Evolutionary conservation across 1,284 basidiomycete genomes (phyloP).

Genomic region (Ustilago bromivora): DNA sequence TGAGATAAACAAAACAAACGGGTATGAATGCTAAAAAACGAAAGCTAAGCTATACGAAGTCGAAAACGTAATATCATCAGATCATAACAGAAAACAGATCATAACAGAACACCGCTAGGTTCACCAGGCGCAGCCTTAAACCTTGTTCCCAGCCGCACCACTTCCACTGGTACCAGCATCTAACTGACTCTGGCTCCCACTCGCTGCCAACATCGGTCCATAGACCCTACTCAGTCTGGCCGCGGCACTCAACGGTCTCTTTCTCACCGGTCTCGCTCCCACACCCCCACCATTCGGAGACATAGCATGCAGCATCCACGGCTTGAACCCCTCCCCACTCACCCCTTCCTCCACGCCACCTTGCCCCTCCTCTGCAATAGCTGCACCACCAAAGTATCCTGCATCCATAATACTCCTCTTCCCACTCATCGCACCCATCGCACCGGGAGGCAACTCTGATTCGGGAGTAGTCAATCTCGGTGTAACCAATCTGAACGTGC

Average conservation of each 20-base stretch:
- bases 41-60: neutral
- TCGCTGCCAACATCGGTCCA: conserved; percentile 32
- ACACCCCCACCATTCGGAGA: conserved; percentile 24
- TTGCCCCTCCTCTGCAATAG: conserved; percentile 28
- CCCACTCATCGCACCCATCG: conserved; percentile 11
- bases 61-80: too few relatives aligned
- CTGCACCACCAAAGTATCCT: conserved; percentile 51
- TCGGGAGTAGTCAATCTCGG: conserved; percentile 61
- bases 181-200: neutral
- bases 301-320: conserved; percentile 51
- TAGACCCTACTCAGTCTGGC: conserved; percentile 54
- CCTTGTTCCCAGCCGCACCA: conserved; percentile 2
- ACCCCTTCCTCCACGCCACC: neutral
- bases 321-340: conserved; percentile 31
- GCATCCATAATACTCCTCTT: conserved; percentile 38
- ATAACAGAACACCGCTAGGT: too few relatives aligned
- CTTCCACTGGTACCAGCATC: neutral
- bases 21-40: conserved; percentile 1
- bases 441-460: conserved; percentile 36
- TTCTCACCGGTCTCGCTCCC: conserved; percentile 31
- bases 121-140: neutral
- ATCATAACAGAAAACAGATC: too few relatives aligned
- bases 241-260: conserved; percentile 52
- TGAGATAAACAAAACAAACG: neutral
- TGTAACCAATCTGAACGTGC: conserved; percentile 58